Percentiles rank a stretch among this genome's conserved stretches.
Evolutionary conservation across 768 basidiomycete species (phyloP).

Genomic region (Hortiboletus flavorubellus): DNA sequence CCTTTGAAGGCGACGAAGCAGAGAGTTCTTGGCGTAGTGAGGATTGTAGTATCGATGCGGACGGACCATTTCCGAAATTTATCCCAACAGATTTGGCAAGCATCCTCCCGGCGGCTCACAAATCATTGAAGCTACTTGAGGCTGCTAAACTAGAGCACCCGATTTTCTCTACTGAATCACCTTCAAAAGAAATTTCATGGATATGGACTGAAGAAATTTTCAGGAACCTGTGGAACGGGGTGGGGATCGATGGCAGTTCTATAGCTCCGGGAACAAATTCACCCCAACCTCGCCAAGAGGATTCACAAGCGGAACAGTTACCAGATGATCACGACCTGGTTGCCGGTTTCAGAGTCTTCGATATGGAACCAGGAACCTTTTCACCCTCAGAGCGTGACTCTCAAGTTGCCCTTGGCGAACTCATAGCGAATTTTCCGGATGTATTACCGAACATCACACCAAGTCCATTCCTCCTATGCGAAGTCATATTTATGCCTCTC

Average conservation of each 20-base stretch:
- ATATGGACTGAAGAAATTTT: conserved; percentile 37
- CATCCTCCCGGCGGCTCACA: conserved; percentile 60
- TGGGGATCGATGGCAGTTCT: neutral
- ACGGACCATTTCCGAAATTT: conserved; percentile 58
- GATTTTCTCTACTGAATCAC: conserved; percentile 40
- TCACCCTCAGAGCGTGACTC: conserved; percentile 21
- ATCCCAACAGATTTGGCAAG: conserved; percentile 50
- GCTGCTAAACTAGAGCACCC: conserved; percentile 65
- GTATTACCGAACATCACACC: conserved; percentile 61
- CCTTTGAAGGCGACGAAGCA: conserved; percentile 30
- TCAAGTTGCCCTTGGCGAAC: conserved; percentile 36
- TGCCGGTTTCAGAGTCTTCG: conserved; percentile 52
- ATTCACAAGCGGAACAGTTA: neutral
- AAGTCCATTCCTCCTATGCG: conserved; percentile 56
- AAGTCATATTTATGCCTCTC: conserved; percentile 60
- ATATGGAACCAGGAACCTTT: conserved; percentile 58
- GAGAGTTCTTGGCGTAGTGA: conserved; percentile 40
- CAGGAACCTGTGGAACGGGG: conserved; percentile 7
- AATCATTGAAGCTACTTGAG: conserved; percentile 62
- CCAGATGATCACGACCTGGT: conserved; percentile 35
- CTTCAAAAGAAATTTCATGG: conserved; percentile 42
- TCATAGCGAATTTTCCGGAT: conserved; percentile 58
- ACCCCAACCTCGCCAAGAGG: neutral
- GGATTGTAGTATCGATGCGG: conserved; percentile 38
- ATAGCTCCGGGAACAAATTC: neutral